Evolutionary conservation across 139 green algal genomes (phyloP), one percentile per base, ranked within the genome.

Genomic region (Ettlia oleoabundans): DNA sequence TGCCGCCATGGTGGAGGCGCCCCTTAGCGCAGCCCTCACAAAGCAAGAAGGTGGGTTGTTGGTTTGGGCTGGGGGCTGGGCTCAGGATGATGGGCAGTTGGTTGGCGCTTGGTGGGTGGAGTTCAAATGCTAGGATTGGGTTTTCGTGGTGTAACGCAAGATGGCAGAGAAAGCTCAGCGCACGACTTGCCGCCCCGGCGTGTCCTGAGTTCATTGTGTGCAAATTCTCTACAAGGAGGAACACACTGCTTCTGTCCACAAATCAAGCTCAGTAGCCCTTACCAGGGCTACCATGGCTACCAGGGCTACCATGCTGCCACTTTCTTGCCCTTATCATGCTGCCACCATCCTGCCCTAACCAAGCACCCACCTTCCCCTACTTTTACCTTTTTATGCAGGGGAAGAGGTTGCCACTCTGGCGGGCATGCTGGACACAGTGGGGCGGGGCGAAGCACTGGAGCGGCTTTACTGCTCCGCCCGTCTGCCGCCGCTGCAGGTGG

Each of bases 11-110:
- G 90, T 97, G 58, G 90, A 97, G 87, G 93, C 89, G 8, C 78
- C 82, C 41, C 90, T 98, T 38, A 86, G 77, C 0, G 86, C 91
- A 32, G 93, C 94, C 18, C 80, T 98, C n/a, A 80, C 89, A 0
- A 55, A 75, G 58, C 83, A 80, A 64, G 55, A 87, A 10, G 85
- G 80, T 81, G 64, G 21, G 63, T 7, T n/a, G n/a, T n/a, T n/a
- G n/a, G n/a, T n/a, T n/a, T n/a, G n/a, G n/a, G n/a, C n/a, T n/a
- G n/a, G n/a, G n/a, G n/a, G n/a, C n/a, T n/a, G n/a, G n/a, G n/a
- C n/a, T n/a, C n/a, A n/a, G n/a, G n/a, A n/a, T n/a, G n/a, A n/a
- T n/a, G n/a, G n/a, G n/a, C n/a, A n/a, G n/a, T n/a, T n/a, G n/a
- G n/a, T n/a, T n/a, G n/a, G n/a, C n/a, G n/a, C n/a, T n/a, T n/a